Conservation (phyloP, 2,329 filamentous ascomycete species). For the Geoglossum cookeanum region DNA sequence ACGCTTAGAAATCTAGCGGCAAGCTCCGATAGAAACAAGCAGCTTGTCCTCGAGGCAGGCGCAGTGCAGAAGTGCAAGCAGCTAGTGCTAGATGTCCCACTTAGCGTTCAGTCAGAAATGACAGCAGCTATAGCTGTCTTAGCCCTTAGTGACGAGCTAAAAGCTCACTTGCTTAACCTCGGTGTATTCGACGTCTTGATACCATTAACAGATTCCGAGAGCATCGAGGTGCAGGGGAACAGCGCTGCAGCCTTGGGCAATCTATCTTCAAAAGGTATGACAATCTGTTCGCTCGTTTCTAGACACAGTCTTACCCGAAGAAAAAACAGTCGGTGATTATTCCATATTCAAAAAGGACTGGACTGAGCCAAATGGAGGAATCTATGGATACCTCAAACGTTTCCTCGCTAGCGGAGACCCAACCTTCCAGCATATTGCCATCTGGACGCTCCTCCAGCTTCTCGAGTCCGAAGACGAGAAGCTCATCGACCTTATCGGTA, state of each 20-base stretch:
- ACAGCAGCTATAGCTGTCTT: constrained; percentile 96
- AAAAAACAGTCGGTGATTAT: constrained; percentile 66
- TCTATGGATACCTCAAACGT: constrained; percentile 82
- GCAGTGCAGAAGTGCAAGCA: constrained; percentile 98
- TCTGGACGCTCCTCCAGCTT: constrained; percentile 90
- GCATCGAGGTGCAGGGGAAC: constrained; percentile 96
- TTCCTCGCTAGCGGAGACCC: constrained; percentile 89
- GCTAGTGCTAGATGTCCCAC: constrained; percentile 75
- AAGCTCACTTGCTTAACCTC: constrained; percentile 72
- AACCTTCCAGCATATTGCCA: constrained; percentile 97
- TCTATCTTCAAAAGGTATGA: constrained; percentile 80
- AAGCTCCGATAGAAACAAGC: constrained; percentile 94
- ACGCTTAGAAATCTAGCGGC: constrained; percentile 89
- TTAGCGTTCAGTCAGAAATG: constrained; percentile 97
- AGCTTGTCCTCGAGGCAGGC: constrained; percentile 87
- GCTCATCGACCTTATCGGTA: constrained; percentile 72
- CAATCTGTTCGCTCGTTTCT: not conserved
- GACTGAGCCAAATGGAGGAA: constrained; percentile 79
- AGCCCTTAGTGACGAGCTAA: constrained; percentile 86
- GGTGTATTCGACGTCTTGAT: constrained; percentile 95
- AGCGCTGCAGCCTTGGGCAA: constrained; percentile 92
- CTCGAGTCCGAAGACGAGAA: constrained; percentile 87
- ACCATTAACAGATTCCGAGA: constrained; percentile 81
- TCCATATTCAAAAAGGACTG: constrained; percentile 90
- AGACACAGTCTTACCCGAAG: not conserved